phyloP scores from a whole-genome alignment of 345 rosid species.

The Mercurialis annua region DNA sequence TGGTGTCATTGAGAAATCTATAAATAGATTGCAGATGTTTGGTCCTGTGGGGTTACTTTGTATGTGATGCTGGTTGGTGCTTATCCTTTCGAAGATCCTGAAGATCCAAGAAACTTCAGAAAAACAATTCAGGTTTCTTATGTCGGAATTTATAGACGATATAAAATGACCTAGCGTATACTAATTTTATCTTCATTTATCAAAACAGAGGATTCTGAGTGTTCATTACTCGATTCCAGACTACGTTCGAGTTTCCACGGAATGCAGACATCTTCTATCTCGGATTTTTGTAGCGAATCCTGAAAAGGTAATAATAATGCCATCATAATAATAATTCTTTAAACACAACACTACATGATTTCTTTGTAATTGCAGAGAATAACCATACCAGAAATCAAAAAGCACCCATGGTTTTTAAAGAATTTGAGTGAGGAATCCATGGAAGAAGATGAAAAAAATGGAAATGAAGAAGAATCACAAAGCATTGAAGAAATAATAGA shows the following conservation, averaged over 20 bases:
- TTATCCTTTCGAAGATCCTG: slow-evolving; percentile 30
- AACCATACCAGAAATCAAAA: slow-evolving; percentile 23
- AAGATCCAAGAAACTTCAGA: slow-evolving; percentile 30
- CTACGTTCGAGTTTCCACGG: slow-evolving; percentile 71
- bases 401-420: slow-evolving; percentile 28
- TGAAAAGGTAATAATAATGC: slow-evolving; percentile 59
- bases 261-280: slow-evolving; percentile 75
- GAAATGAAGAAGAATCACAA: slow-evolving; percentile 13
- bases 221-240: slow-evolving; percentile 87
- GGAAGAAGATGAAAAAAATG: slow-evolving; percentile 8
- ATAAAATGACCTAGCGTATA: background rate
- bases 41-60: slow-evolving; percentile 31
- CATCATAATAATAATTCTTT: background rate
- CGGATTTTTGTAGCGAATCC: slow-evolving; percentile 78
- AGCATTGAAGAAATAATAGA: slow-evolving; percentile 17
- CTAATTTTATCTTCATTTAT: background rate
- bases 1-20: background rate
- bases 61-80: slow-evolving; percentile 31
- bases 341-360: background rate
- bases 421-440: slow-evolving; percentile 13
- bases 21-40: slow-evolving; percentile 26
- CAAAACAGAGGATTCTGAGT: slow-evolving; percentile 75
- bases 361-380: slow-evolving; percentile 19
- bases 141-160: background rate
- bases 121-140: slow-evolving; percentile 21